These are phyloP conservation scores for Gardenia jasminoides DNA, from an alignment of 257 asterid genomes.

Conservation along the genomic window DNA sequence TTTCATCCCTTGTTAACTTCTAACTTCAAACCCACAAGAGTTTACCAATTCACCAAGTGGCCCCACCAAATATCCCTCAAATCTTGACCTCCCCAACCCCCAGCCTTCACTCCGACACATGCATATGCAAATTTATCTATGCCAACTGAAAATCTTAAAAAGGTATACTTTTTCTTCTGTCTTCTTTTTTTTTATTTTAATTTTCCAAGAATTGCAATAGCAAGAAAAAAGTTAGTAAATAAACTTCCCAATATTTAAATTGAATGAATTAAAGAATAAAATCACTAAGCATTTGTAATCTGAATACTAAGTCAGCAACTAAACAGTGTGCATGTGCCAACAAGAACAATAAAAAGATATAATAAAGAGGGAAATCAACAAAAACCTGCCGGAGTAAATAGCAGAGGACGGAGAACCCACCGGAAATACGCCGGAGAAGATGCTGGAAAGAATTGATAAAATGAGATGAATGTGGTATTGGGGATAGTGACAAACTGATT, in stretches of 20 bases:
- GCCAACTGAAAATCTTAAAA: background rate
- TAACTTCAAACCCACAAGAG: background rate
- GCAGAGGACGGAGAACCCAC: conserved; percentile 1
- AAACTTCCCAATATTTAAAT: background rate
- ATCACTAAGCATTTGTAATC: background rate
- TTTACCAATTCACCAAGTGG: background rate
- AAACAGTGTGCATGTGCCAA: background rate
- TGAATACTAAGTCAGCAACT: background rate
- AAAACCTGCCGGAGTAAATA: background rate
- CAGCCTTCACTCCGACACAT: too few species aligned
- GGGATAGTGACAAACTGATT: too few species aligned
- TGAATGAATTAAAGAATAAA: background rate
- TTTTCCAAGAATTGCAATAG: background rate
- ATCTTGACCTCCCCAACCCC: background rate
- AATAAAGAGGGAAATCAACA: too few species aligned
- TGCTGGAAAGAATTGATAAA: background rate
- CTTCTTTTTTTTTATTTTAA: background rate
- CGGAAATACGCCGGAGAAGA: conserved; percentile 6
- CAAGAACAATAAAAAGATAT: too few species aligned
- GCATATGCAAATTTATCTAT: too few species aligned
- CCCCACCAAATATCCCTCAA: background rate
- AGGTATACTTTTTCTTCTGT: background rate
- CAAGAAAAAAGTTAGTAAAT: background rate
- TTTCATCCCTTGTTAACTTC: background rate
- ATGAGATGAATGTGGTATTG: background rate